Evolutionary conservation across 1,284 basidiomycete species (phyloP).

Genomic region (Boletellus sp.): DNA sequence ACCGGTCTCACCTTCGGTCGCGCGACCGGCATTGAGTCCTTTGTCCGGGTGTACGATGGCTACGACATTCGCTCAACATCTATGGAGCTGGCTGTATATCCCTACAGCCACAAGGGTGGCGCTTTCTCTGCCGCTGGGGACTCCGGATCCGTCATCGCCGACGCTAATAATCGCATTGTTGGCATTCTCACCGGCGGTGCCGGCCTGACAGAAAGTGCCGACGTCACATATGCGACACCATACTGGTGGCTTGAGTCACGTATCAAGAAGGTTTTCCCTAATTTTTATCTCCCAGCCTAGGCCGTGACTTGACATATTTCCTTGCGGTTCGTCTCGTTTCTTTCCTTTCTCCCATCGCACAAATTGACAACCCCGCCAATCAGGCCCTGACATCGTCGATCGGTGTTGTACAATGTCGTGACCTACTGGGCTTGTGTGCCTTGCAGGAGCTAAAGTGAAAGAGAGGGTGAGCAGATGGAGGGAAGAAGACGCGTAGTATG

Average conservation of each 20-base stretch:
- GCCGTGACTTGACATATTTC: too few relatives aligned
- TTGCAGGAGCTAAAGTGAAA: too few relatives aligned
- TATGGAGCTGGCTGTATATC: conserved; percentile 25
- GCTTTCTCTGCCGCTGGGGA: conserved; percentile 35
- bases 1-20: conserved; percentile 34
- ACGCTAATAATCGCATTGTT: conserved; percentile 26
- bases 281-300: not conserved
- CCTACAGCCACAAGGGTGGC: conserved; percentile 25
- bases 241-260: conserved; percentile 16
- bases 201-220: conserved; percentile 20
- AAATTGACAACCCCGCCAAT: too few relatives aligned
- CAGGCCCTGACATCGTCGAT: too few relatives aligned
- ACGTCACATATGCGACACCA: conserved; percentile 35
- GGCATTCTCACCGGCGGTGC: conserved; percentile 35
- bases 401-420: too few relatives aligned
- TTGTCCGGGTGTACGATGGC: conserved; percentile 20
- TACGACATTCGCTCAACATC: conserved; percentile 9
- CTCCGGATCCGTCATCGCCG: conserved; percentile 35
- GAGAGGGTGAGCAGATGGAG: too few relatives aligned
- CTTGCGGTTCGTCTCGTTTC: too few relatives aligned
- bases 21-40: conserved; percentile 25
- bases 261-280: conserved; percentile 7
- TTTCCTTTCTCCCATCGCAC: too few relatives aligned
- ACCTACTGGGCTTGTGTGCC: too few relatives aligned
- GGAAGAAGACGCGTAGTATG: too few relatives aligned